Percentiles rank a stretch among this genome's conserved stretches.
Conservation (phyloP, 306 rosid genomes). For the Oxytropis ochrocephala region DNA sequence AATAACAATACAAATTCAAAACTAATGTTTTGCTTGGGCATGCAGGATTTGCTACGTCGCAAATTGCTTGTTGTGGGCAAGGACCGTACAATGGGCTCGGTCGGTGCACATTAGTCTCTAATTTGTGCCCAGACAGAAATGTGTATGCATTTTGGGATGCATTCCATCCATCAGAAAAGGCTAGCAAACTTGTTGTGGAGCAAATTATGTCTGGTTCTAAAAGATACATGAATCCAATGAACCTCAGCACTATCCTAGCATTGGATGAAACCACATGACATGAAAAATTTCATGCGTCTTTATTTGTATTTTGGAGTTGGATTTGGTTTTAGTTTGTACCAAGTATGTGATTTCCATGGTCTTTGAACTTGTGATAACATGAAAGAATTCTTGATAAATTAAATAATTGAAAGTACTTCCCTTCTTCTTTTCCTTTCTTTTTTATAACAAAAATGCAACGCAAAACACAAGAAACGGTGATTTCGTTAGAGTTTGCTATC, state of each 20-base stretch:
- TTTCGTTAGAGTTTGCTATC: no score
- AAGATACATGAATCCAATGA: constrained; percentile 60
- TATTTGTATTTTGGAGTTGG: background rate
- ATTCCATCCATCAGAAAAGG: constrained; percentile 72
- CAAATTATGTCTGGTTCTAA: constrained; percentile 45
- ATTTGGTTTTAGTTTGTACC: constrained; percentile 1
- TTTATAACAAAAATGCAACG: no score
- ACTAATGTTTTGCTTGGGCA: constrained; percentile 15
- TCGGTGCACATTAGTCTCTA: constrained; percentile 51
- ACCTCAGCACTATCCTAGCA: constrained; percentile 58
- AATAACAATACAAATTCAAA: no score
- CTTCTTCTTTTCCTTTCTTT: background rate
- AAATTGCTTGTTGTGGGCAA: constrained; percentile 79
- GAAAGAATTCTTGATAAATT: background rate
- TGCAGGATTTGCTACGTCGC: constrained; percentile 66
- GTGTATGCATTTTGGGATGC: constrained; percentile 70
- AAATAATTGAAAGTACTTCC: background rate
- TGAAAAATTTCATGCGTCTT: background rate
- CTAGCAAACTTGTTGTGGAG: constrained; percentile 45
- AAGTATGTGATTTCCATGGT: background rate
- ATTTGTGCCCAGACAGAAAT: constrained; percentile 55
- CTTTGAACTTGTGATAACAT: background rate
- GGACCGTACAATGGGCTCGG: constrained; percentile 80
- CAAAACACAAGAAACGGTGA: no score
- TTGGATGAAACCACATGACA: constrained; percentile 34